Evolutionary conservation across 176 grass and related monocot species (phyloP).

Genomic region (Hordeum vulgare): MorexV3_pseudomolecules_assembly NC_058522.1:43393433-43393932

Average conservation of each 20-base stretch:
- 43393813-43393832: background rate
- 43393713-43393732: background rate
- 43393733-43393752: background rate
- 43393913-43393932: background rate
- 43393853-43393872: background rate
- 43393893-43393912: background rate
- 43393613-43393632: conserved; percentile 49
- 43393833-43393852: background rate
- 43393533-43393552: conserved; percentile 53
- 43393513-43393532: conserved; percentile 5
- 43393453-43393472: background rate
- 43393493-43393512: conserved; percentile 10
- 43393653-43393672: background rate
- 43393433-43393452: background rate
- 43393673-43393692: background rate
- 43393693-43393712: background rate
- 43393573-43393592: conserved; percentile 58
- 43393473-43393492: conserved; percentile 3
- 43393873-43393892: background rate
- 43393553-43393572: conserved; percentile 52
- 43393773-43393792: background rate
- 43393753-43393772: no score
- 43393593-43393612: conserved; percentile 32
- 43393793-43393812: background rate
- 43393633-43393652: conserved; percentile 46